Conservation (phyloP, 306 rosid species). For the Prunus mira region DNA sequence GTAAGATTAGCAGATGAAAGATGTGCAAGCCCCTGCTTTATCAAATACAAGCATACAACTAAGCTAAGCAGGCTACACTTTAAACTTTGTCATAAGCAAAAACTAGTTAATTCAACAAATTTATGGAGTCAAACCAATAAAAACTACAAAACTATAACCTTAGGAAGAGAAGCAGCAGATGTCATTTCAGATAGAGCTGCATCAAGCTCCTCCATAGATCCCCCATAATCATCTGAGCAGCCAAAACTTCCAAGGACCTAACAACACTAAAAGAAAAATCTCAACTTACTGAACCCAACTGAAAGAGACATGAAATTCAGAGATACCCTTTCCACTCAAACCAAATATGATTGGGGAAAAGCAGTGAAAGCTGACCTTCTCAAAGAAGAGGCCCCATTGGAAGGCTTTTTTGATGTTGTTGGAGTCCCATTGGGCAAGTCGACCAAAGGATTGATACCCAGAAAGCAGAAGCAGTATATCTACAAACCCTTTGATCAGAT, state of each 20-base stretch:
- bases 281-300: not conserved
- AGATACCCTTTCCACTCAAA: not conserved
- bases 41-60: not conserved
- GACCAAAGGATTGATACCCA: conserved; percentile 46
- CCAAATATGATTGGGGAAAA: not conserved
- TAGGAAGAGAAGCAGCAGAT: conserved; percentile 30
- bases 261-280: not conserved
- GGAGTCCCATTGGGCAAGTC: conserved; percentile 37
- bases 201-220: conserved; percentile 34
- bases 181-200: conserved; percentile 33
- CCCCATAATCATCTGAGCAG: conserved; percentile 27
- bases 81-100: not conserved
- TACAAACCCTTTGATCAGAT: conserved; percentile 37
- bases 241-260: conserved; percentile 30
- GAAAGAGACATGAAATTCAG: not conserved
- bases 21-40: conserved; percentile 31
- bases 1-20: conserved; percentile 28
- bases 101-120: not conserved
- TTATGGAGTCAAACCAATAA: not conserved
- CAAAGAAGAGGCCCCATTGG: conserved; percentile 42
- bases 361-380: conserved; percentile 26
- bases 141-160: conserved; percentile 6
- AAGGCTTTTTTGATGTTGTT: conserved; percentile 30
- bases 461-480: conserved; percentile 40
- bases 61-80: not conserved